Evolutionary conservation across 345 rosid genomes (phyloP).

Genomic region (Abelmoschus esculentus): DNA sequence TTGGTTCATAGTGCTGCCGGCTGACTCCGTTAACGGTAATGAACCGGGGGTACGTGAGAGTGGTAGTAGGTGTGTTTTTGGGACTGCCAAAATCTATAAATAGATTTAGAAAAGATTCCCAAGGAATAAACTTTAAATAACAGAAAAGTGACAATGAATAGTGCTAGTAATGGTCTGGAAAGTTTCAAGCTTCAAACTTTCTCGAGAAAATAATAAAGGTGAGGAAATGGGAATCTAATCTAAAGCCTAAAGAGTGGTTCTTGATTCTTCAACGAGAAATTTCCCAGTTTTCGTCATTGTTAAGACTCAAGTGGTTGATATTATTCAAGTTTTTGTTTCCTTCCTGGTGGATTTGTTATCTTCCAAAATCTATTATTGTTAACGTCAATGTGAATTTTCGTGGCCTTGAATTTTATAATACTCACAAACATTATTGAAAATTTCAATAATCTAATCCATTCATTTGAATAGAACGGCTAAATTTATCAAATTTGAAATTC

Average conservation of each 20-base stretch:
- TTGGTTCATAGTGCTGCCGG: conserved; percentile 19
- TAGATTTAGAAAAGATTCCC: neutral
- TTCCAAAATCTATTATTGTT: neutral
- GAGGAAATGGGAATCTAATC: neutral
- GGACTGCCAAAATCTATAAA: neutral
- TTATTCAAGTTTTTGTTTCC: neutral
- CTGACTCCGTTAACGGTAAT: neutral
- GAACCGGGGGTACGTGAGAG: neutral
- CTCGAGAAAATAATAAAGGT: neutral
- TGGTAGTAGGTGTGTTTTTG: neutral
- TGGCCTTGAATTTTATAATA: neutral
- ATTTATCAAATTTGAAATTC: neutral
- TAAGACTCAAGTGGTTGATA: neutral
- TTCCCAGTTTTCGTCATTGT: neutral
- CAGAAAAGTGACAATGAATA: neutral
- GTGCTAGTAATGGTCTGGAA: neutral
- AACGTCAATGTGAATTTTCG: neutral
- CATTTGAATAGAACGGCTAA: no score
- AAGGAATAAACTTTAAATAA: neutral
- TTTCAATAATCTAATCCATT: no score
- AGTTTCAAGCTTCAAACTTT: neutral
- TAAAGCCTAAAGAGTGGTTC: neutral
- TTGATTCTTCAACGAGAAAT: neutral
- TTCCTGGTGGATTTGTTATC: neutral
- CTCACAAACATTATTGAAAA: no score